phyloP scores from a whole-genome alignment of 768 basidiomycete genomes.

The Podaxis sp. region DNA sequence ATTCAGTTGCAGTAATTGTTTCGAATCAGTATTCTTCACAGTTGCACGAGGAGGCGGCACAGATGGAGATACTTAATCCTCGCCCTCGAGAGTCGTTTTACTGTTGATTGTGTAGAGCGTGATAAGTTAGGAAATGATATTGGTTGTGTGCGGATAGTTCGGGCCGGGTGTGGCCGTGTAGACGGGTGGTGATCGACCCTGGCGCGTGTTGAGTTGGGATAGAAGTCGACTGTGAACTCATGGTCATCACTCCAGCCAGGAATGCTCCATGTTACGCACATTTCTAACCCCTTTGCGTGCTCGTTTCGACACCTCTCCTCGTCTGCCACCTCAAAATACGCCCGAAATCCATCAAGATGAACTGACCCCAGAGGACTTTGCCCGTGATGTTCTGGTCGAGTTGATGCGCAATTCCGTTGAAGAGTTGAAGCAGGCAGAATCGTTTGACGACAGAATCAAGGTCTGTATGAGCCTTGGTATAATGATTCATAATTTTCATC shows the following conservation, averaged over 20 bases:
- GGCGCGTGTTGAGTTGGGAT: not conserved
- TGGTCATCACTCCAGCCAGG: constrained; percentile 8
- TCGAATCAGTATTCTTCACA: constrained; percentile 6
- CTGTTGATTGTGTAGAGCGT: not conserved
- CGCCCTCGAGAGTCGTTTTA: constrained; percentile 7
- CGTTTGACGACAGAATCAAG: constrained; percentile 37
- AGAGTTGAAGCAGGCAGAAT: constrained; percentile 59
- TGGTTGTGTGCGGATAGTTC: not conserved
- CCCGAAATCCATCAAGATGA: constrained; percentile 38
- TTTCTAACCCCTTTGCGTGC: constrained; percentile 59
- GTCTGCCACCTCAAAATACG: constrained; percentile 22
- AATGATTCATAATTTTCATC: not conserved
- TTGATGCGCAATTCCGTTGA: constrained; percentile 71
- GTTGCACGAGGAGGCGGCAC: constrained; percentile 6
- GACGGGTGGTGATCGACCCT: not conserved
- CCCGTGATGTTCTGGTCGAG: constrained; percentile 67
- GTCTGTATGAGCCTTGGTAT: constrained; percentile 34
- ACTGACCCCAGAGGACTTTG: constrained; percentile 65
- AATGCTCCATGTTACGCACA: constrained; percentile 49
- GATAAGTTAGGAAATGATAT: not conserved
- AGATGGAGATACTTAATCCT: constrained; percentile 3
- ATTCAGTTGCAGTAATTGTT: not conserved
- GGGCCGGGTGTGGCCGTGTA: not conserved
- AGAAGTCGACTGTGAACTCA: not conserved
- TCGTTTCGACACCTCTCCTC: constrained; percentile 47